Evolutionary conservation across 192 early-diverging fungal species (phyloP).

Genomic region (Rhizophagus sp.): DNA sequence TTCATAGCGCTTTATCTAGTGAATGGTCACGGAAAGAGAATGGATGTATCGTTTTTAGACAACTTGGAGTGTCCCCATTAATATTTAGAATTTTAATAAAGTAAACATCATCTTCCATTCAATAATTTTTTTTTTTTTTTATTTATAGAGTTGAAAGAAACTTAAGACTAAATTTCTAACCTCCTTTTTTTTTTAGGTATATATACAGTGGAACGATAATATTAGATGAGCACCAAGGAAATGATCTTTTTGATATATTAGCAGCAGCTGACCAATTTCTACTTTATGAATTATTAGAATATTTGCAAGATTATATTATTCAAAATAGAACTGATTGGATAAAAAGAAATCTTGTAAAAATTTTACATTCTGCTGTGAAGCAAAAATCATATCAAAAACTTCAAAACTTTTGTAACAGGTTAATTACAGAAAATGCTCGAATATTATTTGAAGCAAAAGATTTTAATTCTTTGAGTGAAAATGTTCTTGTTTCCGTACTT

Average conservation of each 20-base stretch:
- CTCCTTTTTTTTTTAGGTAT: conserved; percentile 1
- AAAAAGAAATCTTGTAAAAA: conserved; percentile 5
- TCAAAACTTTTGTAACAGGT: not conserved
- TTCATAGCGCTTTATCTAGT: not conserved
- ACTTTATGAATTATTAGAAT: not conserved
- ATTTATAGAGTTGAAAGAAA: not conserved
- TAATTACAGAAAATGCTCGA: not conserved
- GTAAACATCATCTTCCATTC: not conserved
- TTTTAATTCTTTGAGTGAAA: not conserved
- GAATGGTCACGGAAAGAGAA: not conserved
- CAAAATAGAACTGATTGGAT: not conserved
- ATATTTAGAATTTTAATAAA: conserved; percentile 14
- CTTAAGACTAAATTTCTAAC: not conserved
- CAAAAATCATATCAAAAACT: conserved; percentile 4
- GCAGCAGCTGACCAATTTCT: conserved; percentile 1
- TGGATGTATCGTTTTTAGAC: not conserved
- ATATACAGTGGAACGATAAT: not conserved
- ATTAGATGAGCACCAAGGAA: not conserved
- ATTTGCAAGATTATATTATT: not conserved
- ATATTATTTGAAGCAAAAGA: conserved; percentile 1
- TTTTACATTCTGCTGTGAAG: conserved; percentile 1
- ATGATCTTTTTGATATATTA: conserved; percentile 6
- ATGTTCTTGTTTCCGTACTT: conserved; percentile 12
- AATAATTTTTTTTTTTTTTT: not conserved
- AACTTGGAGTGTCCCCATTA: not conserved